Percentiles rank a stretch among this genome's conserved stretches.
Evolutionary conservation across 148 eudicot genomes (phyloP).

Genomic region (Vaccinium darrowii): DNA sequence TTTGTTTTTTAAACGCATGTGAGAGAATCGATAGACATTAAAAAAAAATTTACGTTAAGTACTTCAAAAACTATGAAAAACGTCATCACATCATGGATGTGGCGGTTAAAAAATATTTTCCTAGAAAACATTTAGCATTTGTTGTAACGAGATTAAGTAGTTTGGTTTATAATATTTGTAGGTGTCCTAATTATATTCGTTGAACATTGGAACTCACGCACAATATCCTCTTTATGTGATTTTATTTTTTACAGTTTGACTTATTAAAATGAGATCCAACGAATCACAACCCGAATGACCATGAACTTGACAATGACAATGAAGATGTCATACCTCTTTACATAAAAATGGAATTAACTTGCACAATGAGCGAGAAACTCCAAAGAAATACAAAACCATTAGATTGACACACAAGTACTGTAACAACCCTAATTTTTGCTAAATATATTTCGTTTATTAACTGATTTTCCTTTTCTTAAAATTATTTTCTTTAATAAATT

Average conservation of each 20-base stretch:
- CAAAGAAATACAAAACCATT: background rate
- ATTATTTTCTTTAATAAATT: no score
- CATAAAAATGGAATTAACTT: background rate
- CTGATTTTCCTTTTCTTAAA: no score
- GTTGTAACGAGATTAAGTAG: background rate
- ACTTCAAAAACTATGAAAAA: no score
- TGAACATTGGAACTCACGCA: background rate
- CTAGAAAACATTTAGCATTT: no score
- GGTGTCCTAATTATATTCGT: background rate
- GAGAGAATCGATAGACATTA: no score
- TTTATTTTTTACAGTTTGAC: background rate
- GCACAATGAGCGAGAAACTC: background rate
- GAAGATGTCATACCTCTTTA: background rate
- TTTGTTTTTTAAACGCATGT: no score
- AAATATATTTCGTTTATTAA: no score
- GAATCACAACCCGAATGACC: background rate
- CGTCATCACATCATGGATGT: no score
- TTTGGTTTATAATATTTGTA: background rate
- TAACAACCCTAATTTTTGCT: no score
- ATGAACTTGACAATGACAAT: background rate
- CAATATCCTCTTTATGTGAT: background rate
- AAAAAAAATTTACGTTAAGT: no score
- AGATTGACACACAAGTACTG: background rate
- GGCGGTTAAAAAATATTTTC: no score
- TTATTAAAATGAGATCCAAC: background rate